phyloP scores from a whole-genome alignment of 345 rosid species.

The Citrus glauca region DNA sequence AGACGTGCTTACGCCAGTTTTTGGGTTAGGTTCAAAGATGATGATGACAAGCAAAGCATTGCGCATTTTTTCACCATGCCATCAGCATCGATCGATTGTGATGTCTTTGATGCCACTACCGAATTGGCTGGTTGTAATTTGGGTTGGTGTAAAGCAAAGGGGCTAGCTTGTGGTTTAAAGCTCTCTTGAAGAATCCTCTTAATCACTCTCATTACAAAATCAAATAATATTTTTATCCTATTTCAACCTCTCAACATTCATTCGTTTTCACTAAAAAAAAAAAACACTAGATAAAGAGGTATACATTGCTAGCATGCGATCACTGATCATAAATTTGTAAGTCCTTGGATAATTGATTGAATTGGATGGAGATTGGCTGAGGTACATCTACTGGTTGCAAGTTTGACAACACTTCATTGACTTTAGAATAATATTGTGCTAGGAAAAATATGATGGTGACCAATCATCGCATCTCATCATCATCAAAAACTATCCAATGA shows the following conservation, averaged over 20 bases:
- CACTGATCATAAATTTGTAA: neutral
- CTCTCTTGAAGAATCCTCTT: constrained; percentile 18
- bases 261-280: neutral
- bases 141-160: constrained; percentile 6
- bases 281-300: neutral
- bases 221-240: neutral
- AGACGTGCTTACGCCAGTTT: constrained; percentile 18
- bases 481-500: constrained; percentile 10
- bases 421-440: constrained; percentile 12
- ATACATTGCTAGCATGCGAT: no score
- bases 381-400: constrained; percentile 35
- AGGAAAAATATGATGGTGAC: constrained; percentile 28
- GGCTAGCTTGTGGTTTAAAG: constrained; percentile 13
- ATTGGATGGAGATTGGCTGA: constrained; percentile 27
- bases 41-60: constrained; percentile 21
- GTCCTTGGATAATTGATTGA: neutral
- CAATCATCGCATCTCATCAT: constrained; percentile 5
- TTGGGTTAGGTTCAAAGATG: constrained; percentile 24
- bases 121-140: constrained; percentile 18
- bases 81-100: constrained; percentile 9
- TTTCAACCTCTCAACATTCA: constrained; percentile 11
- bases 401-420: constrained; percentile 23
- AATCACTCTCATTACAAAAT: neutral
- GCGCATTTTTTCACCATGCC: constrained; percentile 25
- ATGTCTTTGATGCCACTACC: constrained; percentile 12